phyloP scores from a whole-genome alignment of 2,329 filamentous ascomycete species.

The Aureobasidium mangrovei region DNA sequence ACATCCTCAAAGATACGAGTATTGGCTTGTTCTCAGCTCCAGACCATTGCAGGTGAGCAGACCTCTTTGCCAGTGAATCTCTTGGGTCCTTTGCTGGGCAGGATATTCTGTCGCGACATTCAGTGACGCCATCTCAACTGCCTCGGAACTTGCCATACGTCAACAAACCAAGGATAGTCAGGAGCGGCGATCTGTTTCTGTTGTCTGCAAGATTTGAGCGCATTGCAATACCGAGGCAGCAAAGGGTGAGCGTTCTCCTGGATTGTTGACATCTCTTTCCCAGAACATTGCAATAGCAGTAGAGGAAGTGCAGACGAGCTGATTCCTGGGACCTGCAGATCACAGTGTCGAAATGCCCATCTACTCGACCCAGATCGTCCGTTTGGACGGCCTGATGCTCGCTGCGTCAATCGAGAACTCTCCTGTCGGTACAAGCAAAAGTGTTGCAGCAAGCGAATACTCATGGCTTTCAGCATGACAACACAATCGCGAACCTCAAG shows the following conservation, averaged over 20 bases:
- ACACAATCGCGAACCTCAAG: slow-evolving; percentile 78
- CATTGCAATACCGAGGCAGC: not conserved
- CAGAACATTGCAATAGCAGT: not conserved
- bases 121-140: not conserved
- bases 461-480: slow-evolving; percentile 47
- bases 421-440: not conserved
- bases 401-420: slow-evolving; percentile 88
- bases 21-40: not conserved
- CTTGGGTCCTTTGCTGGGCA: too few relatives aligned
- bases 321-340: not conserved
- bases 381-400: slow-evolving; percentile 92
- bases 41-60: not conserved
- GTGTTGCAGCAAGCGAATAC: slow-evolving; percentile 27
- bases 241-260: not conserved
- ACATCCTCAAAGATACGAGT: not conserved
- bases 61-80: too few relatives aligned
- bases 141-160: not conserved
- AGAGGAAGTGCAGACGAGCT: not conserved
- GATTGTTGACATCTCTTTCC: too few relatives aligned
- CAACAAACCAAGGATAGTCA: not conserved
- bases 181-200: not conserved
- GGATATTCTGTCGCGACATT: not conserved
- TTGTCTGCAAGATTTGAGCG: not conserved
- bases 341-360: slow-evolving; percentile 20
- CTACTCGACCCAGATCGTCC: slow-evolving; percentile 74